Evolutionary conservation across 495 filamentous ascomycete genomes (phyloP).

Genomic region (Penicillium egyptiacum): DNA sequence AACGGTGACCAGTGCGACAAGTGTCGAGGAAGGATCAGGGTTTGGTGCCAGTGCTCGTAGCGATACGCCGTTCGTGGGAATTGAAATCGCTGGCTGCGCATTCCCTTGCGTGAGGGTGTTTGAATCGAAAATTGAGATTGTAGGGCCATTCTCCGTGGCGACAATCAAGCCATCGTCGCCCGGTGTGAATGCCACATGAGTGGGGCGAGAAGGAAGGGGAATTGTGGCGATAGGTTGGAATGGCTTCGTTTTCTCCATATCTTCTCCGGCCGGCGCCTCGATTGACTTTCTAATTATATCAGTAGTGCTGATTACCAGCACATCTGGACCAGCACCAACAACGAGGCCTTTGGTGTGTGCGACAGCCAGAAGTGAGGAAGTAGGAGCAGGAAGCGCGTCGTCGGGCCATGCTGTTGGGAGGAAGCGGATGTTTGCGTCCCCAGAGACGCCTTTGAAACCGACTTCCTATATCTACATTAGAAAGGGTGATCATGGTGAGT

Average conservation of each 20-base stretch:
- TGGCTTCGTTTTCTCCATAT: constrained; percentile 59
- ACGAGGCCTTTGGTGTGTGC: constrained; percentile 78
- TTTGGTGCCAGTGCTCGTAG: constrained; percentile 80
- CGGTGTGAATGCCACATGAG: constrained; percentile 85
- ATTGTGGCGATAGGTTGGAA: constrained; percentile 76
- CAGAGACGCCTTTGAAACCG: constrained; percentile 75
- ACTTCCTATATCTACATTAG: constrained; percentile 57
- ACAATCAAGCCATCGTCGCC: constrained; percentile 82
- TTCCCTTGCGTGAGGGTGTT: constrained; percentile 61
- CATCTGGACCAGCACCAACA: constrained; percentile 82
- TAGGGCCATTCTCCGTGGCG: constrained; percentile 77
- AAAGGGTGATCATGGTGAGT: neutral
- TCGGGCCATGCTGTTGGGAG: constrained; percentile 78
- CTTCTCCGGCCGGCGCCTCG: constrained; percentile 52
- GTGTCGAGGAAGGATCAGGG: constrained; percentile 58
- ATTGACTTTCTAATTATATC: constrained; percentile 77
- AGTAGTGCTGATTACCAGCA: constrained; percentile 73
- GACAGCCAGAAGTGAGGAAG: constrained; percentile 80
- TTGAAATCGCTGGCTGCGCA: constrained; percentile 66
- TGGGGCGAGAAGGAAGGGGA: constrained; percentile 69
- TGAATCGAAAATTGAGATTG: constrained; percentile 79
- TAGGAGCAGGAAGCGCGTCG: constrained; percentile 70
- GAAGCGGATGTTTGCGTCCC: constrained; percentile 77
- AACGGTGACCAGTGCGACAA: constrained; percentile 75
- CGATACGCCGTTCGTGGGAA: constrained; percentile 71